A percentile compares a stretch with the other conserved stretches of the same genome.
These are phyloP conservation scores for Ephemerocybe angulata DNA, from an alignment of 768 basidiomycete species.

Conservation along the genomic window DNA sequence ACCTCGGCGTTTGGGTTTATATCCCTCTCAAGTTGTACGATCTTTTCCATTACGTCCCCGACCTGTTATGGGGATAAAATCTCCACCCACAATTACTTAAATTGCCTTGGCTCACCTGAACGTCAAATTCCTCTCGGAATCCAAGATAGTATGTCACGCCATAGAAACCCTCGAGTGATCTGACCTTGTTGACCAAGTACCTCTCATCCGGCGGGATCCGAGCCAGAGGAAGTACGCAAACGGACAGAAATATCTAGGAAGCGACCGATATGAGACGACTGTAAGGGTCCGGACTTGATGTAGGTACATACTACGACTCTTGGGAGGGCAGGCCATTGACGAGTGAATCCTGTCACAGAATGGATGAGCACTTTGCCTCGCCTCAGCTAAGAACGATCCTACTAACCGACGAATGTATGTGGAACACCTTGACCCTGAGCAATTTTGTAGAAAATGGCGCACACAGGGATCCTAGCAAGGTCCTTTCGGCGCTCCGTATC, in stretches of 20 bases:
- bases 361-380: background rate
- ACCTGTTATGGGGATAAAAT: conserved; percentile 23
- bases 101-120: conserved; percentile 27
- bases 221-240: conserved; percentile 48
- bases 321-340: conserved; percentile 69
- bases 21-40: conserved; percentile 46
- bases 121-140: conserved; percentile 58
- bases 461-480: conserved; percentile 43
- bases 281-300: background rate
- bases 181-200: conserved; percentile 56
- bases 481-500: conserved; percentile 11
- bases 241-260: conserved; percentile 58
- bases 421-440: conserved; percentile 54
- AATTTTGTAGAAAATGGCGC: conserved; percentile 58
- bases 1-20: conserved; percentile 29
- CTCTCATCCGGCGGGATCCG: conserved; percentile 47
- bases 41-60: conserved; percentile 45
- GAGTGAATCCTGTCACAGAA: conserved; percentile 44
- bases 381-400: too few relatives aligned
- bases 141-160: conserved; percentile 58
- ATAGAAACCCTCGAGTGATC: conserved; percentile 57
- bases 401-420: conserved; percentile 43
- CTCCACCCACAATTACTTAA: background rate
- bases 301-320: conserved; percentile 50
- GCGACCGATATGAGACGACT: background rate